Conservation (phyloP, 2,329 filamentous ascomycete genomes). For the Aspergillus cejpii region DNA sequence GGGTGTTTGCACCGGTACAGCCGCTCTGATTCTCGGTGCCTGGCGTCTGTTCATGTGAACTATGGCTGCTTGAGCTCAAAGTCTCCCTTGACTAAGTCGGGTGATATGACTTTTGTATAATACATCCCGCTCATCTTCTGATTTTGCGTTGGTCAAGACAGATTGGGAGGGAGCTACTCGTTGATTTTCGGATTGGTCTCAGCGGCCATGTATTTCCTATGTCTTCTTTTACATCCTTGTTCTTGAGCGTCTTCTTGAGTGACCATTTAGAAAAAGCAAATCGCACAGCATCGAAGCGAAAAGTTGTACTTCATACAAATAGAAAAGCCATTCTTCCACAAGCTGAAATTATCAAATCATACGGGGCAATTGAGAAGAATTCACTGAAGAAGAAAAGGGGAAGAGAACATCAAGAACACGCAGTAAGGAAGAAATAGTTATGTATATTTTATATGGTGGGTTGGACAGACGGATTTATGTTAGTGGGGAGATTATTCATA, state of each 20-base stretch:
- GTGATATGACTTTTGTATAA: neutral
- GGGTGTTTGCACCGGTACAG: conserved; percentile 61
- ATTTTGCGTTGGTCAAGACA: neutral
- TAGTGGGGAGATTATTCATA: too few relatives aligned
- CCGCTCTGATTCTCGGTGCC: conserved; percentile 60
- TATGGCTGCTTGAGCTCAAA: neutral
- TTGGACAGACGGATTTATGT: too few relatives aligned
- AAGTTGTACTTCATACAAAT: neutral
- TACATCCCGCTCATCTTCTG: neutral
- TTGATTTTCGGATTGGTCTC: neutral
- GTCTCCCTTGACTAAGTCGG: neutral
- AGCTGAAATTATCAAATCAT: too few relatives aligned
- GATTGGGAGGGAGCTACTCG: neutral
- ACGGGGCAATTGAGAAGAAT: too few relatives aligned
- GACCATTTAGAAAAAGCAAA: neutral
- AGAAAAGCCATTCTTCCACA: neutral
- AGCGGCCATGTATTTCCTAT: neutral
- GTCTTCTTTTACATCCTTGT: neutral
- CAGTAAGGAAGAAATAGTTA: too few relatives aligned
- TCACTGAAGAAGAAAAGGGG: too few relatives aligned
- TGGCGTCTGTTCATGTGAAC: conserved; percentile 59
- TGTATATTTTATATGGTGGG: too few relatives aligned
- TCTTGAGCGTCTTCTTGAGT: neutral
- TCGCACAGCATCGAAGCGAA: too few relatives aligned
- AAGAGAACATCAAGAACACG: too few relatives aligned